Evolutionary conservation across 2,329 filamentous ascomycete genomes (phyloP).

Genomic region (Fusarium tjaetaba): DNA sequence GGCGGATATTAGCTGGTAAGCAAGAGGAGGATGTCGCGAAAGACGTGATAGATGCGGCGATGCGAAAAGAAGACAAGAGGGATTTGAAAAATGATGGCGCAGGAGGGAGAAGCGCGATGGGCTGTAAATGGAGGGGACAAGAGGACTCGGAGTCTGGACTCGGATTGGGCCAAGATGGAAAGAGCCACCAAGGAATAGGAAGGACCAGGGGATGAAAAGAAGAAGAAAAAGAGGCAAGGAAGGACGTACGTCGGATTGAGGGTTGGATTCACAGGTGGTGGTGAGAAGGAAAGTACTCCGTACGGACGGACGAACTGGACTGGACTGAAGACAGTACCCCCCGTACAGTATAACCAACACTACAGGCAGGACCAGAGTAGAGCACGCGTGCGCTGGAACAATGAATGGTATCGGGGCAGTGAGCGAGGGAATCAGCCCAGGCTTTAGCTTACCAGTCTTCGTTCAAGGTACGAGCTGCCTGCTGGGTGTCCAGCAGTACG

Average conservation of each 20-base stretch:
- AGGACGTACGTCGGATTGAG: constrained; percentile 25
- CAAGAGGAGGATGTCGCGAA: constrained; percentile 4
- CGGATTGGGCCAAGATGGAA: constrained; percentile 30
- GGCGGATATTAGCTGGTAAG: constrained; percentile 23
- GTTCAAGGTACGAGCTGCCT: constrained; percentile 25
- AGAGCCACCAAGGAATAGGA: constrained; percentile 34
- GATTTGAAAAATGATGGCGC: constrained; percentile 31
- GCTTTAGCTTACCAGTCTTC: constrained; percentile 36
- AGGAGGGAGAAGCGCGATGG: constrained; percentile 30
- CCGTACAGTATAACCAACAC: constrained; percentile 3
- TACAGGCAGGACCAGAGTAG: constrained; percentile 11
- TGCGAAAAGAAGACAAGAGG: constrained; percentile 17
- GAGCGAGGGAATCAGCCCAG: constrained; percentile 33
- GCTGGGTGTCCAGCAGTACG: constrained; percentile 23
- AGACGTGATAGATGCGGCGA: constrained; percentile 18
- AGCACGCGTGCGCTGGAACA: constrained; percentile 40
- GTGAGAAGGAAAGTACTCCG: neutral
- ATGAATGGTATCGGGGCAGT: constrained; percentile 41
- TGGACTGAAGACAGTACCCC: neutral
- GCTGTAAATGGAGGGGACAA: constrained; percentile 30
- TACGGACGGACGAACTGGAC: neutral
- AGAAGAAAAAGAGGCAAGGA: constrained; percentile 29
- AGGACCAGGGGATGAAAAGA: constrained; percentile 32
- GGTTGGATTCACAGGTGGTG: constrained; percentile 24
- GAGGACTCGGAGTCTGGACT: constrained; percentile 31